A percentile compares a stretch with the other conserved stretches of the same genome.
These are phyloP conservation scores for Calonectria leucothoes DNA, from an alignment of 2,329 filamentous ascomycete genomes.

Conservation along the genomic window DNA sequence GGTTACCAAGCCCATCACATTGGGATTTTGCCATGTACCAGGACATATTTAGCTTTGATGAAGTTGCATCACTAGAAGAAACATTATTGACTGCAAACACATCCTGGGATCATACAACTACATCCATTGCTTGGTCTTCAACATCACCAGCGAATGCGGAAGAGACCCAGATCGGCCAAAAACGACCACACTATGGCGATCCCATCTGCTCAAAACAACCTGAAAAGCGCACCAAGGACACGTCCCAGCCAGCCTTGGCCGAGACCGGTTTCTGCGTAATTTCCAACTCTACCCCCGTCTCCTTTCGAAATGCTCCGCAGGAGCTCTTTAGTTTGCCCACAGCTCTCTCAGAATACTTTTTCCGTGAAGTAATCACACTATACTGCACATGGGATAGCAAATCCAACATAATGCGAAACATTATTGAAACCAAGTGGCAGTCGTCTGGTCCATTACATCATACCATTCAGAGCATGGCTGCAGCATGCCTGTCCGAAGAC, in stretches of 20 bases:
- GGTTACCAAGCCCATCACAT: background rate
- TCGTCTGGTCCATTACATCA: slow-evolving; percentile 32
- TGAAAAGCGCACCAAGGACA: background rate
- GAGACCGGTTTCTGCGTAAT: background rate
- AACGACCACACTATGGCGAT: background rate
- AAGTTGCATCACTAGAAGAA: background rate
- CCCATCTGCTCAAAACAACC: background rate
- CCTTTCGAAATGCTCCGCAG: background rate
- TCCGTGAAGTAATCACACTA: slow-evolving; percentile 34
- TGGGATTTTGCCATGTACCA: slow-evolving; percentile 18
- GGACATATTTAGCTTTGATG: slow-evolving; percentile 3
- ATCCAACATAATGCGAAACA: slow-evolving; percentile 34
- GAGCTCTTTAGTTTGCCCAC: slow-evolving; percentile 27
- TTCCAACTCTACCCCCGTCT: background rate
- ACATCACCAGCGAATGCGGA: background rate
- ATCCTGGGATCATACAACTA: background rate
- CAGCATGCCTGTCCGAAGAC: slow-evolving; percentile 33
- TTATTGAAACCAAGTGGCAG: slow-evolving; percentile 35
- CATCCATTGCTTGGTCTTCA: background rate
- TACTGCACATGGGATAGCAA: slow-evolving; percentile 37
- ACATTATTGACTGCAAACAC: background rate
- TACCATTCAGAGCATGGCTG: slow-evolving; percentile 40
- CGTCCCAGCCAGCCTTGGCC: background rate
- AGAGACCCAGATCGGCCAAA: background rate
- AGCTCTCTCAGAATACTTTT: slow-evolving; percentile 33